Evolutionary conservation across 2,329 filamentous ascomycete genomes (phyloP).

Genomic region (Orbilia javanica): DNA sequence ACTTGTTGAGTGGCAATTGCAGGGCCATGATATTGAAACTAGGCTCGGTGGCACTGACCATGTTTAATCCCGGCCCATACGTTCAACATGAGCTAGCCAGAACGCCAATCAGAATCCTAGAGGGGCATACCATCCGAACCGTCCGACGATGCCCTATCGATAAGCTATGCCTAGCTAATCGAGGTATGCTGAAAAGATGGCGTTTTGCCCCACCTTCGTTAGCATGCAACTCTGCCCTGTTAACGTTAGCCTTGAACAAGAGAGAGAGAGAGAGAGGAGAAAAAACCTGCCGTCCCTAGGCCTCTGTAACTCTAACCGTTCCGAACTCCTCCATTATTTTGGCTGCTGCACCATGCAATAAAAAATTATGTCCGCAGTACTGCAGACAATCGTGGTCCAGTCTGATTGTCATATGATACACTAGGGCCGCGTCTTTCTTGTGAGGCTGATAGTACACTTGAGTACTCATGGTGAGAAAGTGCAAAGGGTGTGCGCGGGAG

Average conservation of each 20-base stretch:
- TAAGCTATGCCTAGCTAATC: conserved; percentile 39
- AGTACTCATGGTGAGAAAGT: conserved; percentile 17
- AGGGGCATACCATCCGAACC: conserved; percentile 18
- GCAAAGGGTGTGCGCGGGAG: conserved; percentile 4
- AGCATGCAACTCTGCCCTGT: conserved; percentile 36
- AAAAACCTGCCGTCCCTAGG: conserved; percentile 36
- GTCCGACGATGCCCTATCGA: conserved; percentile 43
- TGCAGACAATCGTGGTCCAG: conserved; percentile 28
- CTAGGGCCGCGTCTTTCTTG: neutral
- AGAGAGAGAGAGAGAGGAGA: too few relatives aligned
- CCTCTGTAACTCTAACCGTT: conserved; percentile 11
- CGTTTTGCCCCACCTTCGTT: conserved; percentile 43
- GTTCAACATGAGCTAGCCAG: conserved; percentile 15
- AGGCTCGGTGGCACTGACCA: conserved; percentile 22
- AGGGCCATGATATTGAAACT: neutral
- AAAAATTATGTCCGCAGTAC: conserved; percentile 27
- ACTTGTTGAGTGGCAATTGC: conserved; percentile 25
- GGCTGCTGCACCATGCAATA: conserved; percentile 27
- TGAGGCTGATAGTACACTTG: conserved; percentile 5
- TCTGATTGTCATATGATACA: conserved; percentile 52
- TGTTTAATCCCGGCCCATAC: neutral
- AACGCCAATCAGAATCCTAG: neutral
- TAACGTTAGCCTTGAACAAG: conserved; percentile 20
- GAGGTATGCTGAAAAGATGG: conserved; percentile 25
- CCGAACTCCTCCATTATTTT: conserved; percentile 46